Percentiles rank a stretch among this genome's conserved stretches.
Conservation (phyloP, 768 basidiomycete genomes). For the Tulasnella sp. region DNA sequence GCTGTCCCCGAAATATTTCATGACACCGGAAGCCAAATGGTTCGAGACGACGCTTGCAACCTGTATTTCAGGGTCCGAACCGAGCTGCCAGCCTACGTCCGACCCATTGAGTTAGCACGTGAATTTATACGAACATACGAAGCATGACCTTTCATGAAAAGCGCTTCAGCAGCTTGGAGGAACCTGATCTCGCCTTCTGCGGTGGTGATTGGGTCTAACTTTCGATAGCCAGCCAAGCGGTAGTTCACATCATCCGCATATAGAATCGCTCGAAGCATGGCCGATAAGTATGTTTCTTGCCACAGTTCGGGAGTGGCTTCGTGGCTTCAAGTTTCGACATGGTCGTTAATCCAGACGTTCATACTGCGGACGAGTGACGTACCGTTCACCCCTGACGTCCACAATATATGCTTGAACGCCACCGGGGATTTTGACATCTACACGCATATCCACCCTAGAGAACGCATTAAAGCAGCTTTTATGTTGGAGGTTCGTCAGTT, state of each 20-base stretch:
- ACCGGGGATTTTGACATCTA: constrained; percentile 98
- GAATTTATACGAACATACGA: constrained; percentile 22
- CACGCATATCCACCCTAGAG: constrained; percentile 90
- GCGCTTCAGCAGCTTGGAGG: constrained; percentile 79
- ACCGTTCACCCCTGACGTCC: constrained; percentile 92
- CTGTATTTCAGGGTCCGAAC: constrained; percentile 97
- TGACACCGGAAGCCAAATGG: constrained; percentile 87
- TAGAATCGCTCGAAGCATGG: constrained; percentile 82
- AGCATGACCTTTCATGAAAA: constrained; percentile 74
- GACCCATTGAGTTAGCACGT: neutral
- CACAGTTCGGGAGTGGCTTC: constrained; percentile 89
- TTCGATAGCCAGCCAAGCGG: constrained; percentile 87
- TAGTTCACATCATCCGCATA: constrained; percentile 96
- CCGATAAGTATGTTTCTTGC: constrained; percentile 97
- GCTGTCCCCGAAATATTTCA: constrained; percentile 96
- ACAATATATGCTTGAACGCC: constrained; percentile 93
- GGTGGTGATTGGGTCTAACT: constrained; percentile 88
- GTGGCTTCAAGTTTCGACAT: constrained; percentile 50
- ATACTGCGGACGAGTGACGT: constrained; percentile 37
- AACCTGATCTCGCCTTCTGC: constrained; percentile 87
- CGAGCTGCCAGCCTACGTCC: constrained; percentile 87
- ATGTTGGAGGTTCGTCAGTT: neutral
- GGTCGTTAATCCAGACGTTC: neutral
- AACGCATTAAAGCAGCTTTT: constrained; percentile 95
- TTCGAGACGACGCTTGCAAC: constrained; percentile 96